Conservation (phyloP, 2,329 filamentous ascomycete genomes). For the Apiospora koreana region DNA sequence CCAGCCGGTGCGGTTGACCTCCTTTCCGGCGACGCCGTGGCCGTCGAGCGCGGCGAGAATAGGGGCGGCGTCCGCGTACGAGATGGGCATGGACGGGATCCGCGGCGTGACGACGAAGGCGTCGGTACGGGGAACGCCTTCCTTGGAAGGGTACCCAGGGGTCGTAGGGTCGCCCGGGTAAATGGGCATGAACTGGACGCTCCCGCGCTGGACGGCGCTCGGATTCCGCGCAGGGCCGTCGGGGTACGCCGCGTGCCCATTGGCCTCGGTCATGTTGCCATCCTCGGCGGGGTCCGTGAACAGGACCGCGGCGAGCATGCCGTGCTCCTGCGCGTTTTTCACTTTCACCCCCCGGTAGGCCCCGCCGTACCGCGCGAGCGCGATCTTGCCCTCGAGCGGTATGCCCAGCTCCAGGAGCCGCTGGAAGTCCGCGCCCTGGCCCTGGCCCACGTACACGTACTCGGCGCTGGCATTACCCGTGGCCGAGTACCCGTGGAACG, state of each 20-base stretch:
- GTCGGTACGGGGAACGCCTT: slow-evolving; percentile 66
- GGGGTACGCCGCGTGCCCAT: slow-evolving; percentile 73
- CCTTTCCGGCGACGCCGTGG: slow-evolving; percentile 66
- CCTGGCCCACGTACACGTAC: slow-evolving; percentile 78
- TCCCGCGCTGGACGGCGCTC: slow-evolving; percentile 76
- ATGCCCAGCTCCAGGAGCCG: slow-evolving; percentile 69
- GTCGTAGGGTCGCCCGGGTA: slow-evolving; percentile 72
- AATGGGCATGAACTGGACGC: slow-evolving; percentile 68
- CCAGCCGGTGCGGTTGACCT: slow-evolving; percentile 63
- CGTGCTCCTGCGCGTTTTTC: slow-evolving; percentile 77
- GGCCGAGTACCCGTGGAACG: slow-evolving; percentile 83
- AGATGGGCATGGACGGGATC: slow-evolving; percentile 82
- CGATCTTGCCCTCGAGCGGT: slow-evolving; percentile 74
- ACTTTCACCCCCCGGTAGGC: slow-evolving; percentile 82
- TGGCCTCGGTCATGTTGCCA: slow-evolving; percentile 71
- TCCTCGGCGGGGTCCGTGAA: slow-evolving; percentile 78
- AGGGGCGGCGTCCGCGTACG: slow-evolving; percentile 74
- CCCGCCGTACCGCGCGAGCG: slow-evolving; percentile 73
- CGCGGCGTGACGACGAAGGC: slow-evolving; percentile 64
- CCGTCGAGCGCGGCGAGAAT: slow-evolving; percentile 79
- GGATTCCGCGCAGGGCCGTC: slow-evolving; percentile 77
- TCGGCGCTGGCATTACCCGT: slow-evolving; percentile 74
- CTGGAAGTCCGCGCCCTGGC: slow-evolving; percentile 73
- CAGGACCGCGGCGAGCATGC: slow-evolving; percentile 71
- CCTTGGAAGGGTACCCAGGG: slow-evolving; percentile 77